These are phyloP conservation scores for Castanopsis chinensis DNA, from an alignment of 306 rosid species.

Conservation along the genomic window DNA sequence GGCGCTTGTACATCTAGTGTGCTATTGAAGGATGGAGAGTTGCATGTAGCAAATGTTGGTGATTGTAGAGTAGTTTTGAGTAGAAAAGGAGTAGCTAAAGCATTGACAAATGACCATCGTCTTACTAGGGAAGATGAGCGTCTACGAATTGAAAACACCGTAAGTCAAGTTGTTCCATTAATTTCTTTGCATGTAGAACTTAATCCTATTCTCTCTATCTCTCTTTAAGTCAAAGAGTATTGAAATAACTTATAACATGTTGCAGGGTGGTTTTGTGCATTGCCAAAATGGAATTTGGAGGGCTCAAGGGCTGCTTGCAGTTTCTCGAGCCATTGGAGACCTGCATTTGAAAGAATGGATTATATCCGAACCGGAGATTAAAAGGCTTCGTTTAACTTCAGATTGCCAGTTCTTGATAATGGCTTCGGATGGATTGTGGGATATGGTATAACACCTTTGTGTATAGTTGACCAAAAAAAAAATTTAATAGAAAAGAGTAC, in stretches of 20 bases:
- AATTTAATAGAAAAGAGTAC: too few species aligned
- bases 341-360: slow-evolving; percentile 41
- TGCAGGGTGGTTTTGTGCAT: slow-evolving; percentile 45
- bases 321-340: slow-evolving; percentile 44
- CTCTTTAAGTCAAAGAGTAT: background rate
- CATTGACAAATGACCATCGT: slow-evolving; percentile 36
- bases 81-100: slow-evolving; percentile 29
- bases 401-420: slow-evolving; percentile 37
- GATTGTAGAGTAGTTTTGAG: slow-evolving; percentile 44
- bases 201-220: too few species aligned
- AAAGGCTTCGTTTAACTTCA: slow-evolving; percentile 25
- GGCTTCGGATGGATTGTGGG: slow-evolving; percentile 51
- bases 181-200: background rate
- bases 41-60: slow-evolving; percentile 38
- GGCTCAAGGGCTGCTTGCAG: slow-evolving; percentile 41
- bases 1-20: slow-evolving; percentile 48
- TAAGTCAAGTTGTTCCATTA: slow-evolving; percentile 4
- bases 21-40: slow-evolving; percentile 31
- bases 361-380: slow-evolving; percentile 37
- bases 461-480: too few species aligned
- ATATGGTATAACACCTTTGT: slow-evolving; percentile 13
- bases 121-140: slow-evolving; percentile 37
- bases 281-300: slow-evolving; percentile 43
- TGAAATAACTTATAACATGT: too few species aligned
- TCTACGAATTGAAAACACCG: slow-evolving; percentile 33